A percentile compares a stretch with the other conserved stretches of the same genome.
Evolutionary conservation across 352 stramenopile genomes (phyloP).

Genomic region (Globisporangium nodosum): DNA sequence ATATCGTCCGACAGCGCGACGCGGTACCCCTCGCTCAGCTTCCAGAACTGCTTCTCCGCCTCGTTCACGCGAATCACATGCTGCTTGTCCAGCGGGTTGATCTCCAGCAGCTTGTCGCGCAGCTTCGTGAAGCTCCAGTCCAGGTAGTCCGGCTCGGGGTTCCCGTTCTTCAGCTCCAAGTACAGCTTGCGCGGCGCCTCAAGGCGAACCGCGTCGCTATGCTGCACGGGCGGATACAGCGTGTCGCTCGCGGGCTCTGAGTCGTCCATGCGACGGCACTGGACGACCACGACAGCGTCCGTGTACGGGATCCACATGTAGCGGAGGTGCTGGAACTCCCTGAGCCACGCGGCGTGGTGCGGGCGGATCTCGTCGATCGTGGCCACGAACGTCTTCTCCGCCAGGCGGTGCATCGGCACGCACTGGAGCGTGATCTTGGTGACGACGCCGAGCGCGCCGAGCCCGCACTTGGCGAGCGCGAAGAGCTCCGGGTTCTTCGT

Average conservation of each 20-base stretch:
- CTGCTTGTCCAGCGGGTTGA: constrained; percentile 87
- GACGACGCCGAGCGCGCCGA: constrained; percentile 95
- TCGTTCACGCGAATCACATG: constrained; percentile 94
- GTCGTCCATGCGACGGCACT: constrained; percentile 61
- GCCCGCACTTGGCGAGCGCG: constrained; percentile 89
- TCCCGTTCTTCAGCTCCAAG: constrained; percentile 50
- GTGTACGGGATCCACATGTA: constrained; percentile 99
- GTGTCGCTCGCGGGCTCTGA: constrained; percentile 34
- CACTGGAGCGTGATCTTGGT: constrained; percentile 96
- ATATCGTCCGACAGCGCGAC: constrained; percentile 92
- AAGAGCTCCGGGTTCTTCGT: constrained; percentile 86
- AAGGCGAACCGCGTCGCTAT: constrained; percentile 64
- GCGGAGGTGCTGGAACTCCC: constrained; percentile 82
- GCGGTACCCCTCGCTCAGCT: constrained; percentile 87
- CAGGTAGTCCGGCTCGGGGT: constrained; percentile 54
- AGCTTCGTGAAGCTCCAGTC: constrained; percentile 83
- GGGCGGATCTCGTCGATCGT: constrained; percentile 83
- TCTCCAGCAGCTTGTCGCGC: constrained; percentile 73
- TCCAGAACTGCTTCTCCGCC: constrained; percentile 96
- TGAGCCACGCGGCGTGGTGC: constrained; percentile 70
- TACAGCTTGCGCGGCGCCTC: constrained; percentile 78
- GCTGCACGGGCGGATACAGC: constrained; percentile 33
- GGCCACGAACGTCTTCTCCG: constrained; percentile 92
- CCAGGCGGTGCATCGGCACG: constrained; percentile 90
- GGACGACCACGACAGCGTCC: constrained; percentile 93